Evolutionary conservation across 2,329 filamentous ascomycete species (phyloP).

Genomic region (Fusarium praegraminearum): DNA sequence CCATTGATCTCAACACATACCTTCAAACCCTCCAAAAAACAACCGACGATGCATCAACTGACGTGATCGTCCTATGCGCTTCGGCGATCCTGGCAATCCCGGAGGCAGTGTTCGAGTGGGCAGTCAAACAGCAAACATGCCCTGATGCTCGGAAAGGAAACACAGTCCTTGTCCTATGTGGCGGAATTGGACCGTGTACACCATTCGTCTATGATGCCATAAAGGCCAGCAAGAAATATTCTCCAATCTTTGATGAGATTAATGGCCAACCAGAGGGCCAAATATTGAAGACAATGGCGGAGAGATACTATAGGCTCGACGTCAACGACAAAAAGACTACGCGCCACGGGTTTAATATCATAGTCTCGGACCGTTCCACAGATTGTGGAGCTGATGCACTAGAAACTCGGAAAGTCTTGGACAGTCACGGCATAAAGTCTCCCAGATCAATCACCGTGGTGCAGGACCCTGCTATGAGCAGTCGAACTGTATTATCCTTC

Average conservation of each 20-base stretch:
- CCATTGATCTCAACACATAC: conserved; percentile 6
- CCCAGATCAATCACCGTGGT: conserved; percentile 12
- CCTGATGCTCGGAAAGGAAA: fast-evolving
- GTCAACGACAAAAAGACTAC: not conserved
- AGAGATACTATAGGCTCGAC: conserved; percentile 1
- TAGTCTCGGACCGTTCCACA: not conserved
- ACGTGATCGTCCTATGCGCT: conserved; percentile 17
- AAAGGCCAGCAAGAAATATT: conserved; percentile 9
- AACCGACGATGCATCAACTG: fast-evolving
- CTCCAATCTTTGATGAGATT: not conserved
- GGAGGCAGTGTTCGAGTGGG: conserved; percentile 28
- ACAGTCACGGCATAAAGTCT: fast-evolving
- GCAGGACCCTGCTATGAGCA: conserved; percentile 29
- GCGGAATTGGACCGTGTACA: conserved; percentile 12
- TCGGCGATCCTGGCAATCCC: conserved; percentile 26
- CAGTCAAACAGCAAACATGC: fast-evolving
- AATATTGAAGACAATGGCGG: conserved; percentile 14
- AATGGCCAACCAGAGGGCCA: conserved; percentile 16
- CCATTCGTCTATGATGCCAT: conserved; percentile 22
- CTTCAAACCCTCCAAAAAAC: not conserved
- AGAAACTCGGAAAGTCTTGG: not conserved
- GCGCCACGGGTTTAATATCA: fast-evolving
- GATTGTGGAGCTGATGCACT: conserved; percentile 9
- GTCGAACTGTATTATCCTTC: not conserved
- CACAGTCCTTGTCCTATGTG: conserved; percentile 9